Base-by-base conservation (phyloP, 1,284 basidiomycete genomes). In the Austroboletus olivaceoglutinosus region DNA sequence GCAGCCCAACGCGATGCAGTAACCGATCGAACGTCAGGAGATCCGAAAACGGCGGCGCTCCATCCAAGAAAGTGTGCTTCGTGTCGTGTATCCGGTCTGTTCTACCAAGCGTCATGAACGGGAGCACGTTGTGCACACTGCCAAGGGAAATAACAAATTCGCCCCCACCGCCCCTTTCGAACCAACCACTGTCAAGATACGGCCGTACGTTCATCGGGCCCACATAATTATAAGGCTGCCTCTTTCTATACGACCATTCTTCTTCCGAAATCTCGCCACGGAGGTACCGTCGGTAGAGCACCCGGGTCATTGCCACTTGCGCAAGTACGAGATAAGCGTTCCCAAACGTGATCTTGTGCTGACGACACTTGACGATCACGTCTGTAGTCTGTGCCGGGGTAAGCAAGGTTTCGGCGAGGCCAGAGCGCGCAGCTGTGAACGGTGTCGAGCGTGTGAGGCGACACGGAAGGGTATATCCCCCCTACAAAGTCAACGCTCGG, bases 401-500 rank as follows among this genome's bases (percentile, higher is more conserved):
- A 44, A 75, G 65, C 2, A 55, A 51, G 22, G 58, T 55, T 12
- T 50, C 47, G 4, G 65, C 45, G 10, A 43, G 30, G 21, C 63
- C 66, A 30, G 73, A 70, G 21, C 54, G 58, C 9, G 79, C 71
- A 6, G 75, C 73, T 0, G 65, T 71, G 46, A 60, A 58, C 10
- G 60, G 56, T 0, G 76, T 77, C 5, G 61, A 54, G 22, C 61
- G 61, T 1, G 71, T 73, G 22, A 72, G 53, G 18, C 60, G 69
- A 49, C 75, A 63, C 0, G 81, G 81, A 11, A 85, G 68, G 0
- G 77, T 78, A 51, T 83, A 80, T 2, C 82, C 81, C 6, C 81
- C 82, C 82, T 84, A 57, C 16, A 34, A 5, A 36, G 1, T 25
- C 9, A n/a, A 12, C 15, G n/a, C 18, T 31, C 27, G 34, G 44